Percentiles rank a stretch among this genome's conserved stretches.
These are phyloP conservation scores for Ilex aquifolium DNA, from an alignment of 257 asterid genomes.

Conservation along the genomic window DNA sequence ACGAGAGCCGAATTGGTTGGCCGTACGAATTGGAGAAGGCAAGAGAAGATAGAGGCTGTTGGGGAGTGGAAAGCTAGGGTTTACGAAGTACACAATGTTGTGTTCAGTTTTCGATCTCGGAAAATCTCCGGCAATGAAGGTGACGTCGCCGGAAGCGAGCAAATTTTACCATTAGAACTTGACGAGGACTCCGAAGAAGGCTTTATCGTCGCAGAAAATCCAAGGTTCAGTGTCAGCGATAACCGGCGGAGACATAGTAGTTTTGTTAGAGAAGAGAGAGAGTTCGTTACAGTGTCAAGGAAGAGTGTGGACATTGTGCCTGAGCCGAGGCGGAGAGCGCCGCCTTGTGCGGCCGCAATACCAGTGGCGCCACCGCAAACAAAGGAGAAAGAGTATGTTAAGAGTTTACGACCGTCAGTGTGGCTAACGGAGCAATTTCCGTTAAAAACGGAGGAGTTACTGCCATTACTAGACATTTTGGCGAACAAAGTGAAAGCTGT, in stretches of 20 bases:
- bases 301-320: constrained; percentile 93
- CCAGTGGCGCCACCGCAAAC: constrained; percentile 66
- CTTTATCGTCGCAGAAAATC: constrained; percentile 87
- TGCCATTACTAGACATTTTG: constrained; percentile 84
- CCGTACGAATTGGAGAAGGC: constrained; percentile 89
- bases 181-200: constrained; percentile 84
- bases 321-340: constrained; percentile 38
- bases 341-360: constrained; percentile 27
- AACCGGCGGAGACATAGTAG: constrained; percentile 76
- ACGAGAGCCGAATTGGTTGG: constrained; percentile 70
- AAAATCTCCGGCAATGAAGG: constrained; percentile 48
- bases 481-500: constrained; percentile 87
- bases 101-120: constrained; percentile 72
- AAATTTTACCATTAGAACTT: constrained; percentile 73
- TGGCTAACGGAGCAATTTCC: constrained; percentile 96
- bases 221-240: constrained; percentile 66
- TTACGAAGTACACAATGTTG: constrained; percentile 82
- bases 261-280: constrained; percentile 77
- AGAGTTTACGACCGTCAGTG: constrained; percentile 64
- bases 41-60: constrained; percentile 67
- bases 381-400: constrained; percentile 81
- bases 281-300: constrained; percentile 62
- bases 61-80: constrained; percentile 91
- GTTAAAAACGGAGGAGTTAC: constrained; percentile 80
- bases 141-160: constrained; percentile 42